Evolutionary conservation across 768 basidiomycete genomes (phyloP), one percentile per base, ranked within the genome.

Genomic region (Lanmaoa rubissima): DNA sequence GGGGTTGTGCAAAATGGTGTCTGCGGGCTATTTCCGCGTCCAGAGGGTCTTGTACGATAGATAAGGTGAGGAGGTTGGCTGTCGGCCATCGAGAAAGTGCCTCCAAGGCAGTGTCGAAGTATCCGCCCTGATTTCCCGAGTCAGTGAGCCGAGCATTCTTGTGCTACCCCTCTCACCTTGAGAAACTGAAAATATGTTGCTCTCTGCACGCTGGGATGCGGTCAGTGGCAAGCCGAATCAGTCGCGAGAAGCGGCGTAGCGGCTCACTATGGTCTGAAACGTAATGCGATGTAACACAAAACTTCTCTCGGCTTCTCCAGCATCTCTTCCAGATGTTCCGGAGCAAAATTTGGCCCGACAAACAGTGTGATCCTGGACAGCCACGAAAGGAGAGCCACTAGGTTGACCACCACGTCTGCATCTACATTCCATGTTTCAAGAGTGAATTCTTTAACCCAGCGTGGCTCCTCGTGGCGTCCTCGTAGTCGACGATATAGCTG

Each of bases 131-230:
- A 5, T 17, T 42, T 38, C 31, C n/a, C 17, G 12, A 32, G 24
- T 58, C 8, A 63, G 46, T 48, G 36, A 55, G 28, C 9, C 17
- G 16, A 39, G 17, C 21, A 35, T 5, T 36, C 35, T 43, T 16
- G 28, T 39, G 65, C 49, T 54, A 14, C 19, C 7, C 24, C 12
- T 31, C 49, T 12, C 42, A 83, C 88, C 75, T 85, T 87, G 39
- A 92, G 80, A 69, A 95, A 94, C 58, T 89, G 89, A 61, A 86
- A 85, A 68, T 94, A 95, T 1, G 82, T 86, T 1, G 90, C 88
- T 66, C 77, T 82, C 63, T 86, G 80, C 11, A 90, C 86, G 50
- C 88, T 68, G n/a, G 16, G n/a, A 50, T 24, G 58, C 10, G 41
- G 8, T 59, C 44, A 51, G 14, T 42, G 26, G 54, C 50, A 24